phyloP scores from a whole-genome alignment of 2,329 filamentous ascomycete species.

The Whalleya microplaca region DNA sequence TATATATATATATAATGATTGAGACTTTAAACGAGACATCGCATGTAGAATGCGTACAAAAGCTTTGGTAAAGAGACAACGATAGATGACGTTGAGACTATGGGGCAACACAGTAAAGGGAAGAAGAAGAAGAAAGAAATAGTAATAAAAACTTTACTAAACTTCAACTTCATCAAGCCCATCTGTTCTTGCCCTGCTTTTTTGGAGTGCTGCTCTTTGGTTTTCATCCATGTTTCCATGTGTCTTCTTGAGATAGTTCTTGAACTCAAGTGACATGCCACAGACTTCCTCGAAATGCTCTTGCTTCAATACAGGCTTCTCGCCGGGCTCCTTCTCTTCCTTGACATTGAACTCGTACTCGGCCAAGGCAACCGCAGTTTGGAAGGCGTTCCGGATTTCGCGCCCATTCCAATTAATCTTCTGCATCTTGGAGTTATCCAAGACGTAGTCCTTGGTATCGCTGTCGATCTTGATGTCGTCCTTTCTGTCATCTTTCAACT shows the following conservation, averaged over 20 bases:
- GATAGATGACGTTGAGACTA: too few relatives aligned
- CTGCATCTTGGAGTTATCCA: slow-evolving; percentile 2
- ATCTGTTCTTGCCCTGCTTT: not conserved
- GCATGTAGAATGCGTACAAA: too few relatives aligned
- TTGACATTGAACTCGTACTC: slow-evolving; percentile 7
- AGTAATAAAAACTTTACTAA: not conserved
- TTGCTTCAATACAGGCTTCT: slow-evolving; percentile 3
- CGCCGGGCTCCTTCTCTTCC: slow-evolving; percentile 1
- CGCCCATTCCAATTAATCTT: slow-evolving; percentile 6
- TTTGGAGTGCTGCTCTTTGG: not conserved
- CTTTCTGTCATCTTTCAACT: slow-evolving; percentile 8
- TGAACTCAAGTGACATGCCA: slow-evolving; percentile 10
- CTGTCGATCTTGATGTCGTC: slow-evolving; percentile 4
- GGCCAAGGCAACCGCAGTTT: slow-evolving; percentile 13
- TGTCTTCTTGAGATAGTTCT: not conserved
- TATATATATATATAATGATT: too few relatives aligned
- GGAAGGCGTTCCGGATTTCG: slow-evolving; percentile 14
- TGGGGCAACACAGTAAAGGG: too few relatives aligned
- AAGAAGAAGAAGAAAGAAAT: too few relatives aligned
- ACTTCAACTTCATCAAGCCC: not conserved
- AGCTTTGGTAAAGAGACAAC: too few relatives aligned
- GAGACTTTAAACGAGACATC: too few relatives aligned
- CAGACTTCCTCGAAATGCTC: slow-evolving; percentile 13
- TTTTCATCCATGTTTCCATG: not conserved
- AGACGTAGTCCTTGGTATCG: slow-evolving; percentile 8